Percentiles rank a stretch among this genome's conserved stretches.
phyloP scores from a whole-genome alignment of 495 filamentous ascomycete species.

The Xeromyces bisporus region DNA sequence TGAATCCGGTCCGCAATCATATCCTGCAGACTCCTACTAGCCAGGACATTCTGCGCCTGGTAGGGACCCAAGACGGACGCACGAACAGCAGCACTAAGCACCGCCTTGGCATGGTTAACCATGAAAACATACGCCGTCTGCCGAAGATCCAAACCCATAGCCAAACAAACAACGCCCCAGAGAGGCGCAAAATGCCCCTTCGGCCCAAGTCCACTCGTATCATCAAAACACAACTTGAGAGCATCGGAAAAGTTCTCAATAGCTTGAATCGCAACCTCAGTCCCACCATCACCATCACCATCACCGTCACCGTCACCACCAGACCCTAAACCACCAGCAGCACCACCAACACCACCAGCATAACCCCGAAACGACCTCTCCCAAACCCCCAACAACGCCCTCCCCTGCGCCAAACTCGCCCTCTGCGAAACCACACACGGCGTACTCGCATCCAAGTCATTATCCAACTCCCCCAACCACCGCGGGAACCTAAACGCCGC shows the following conservation, averaged over 20 bases:
- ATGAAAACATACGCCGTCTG: conserved; percentile 73
- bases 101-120: conserved; percentile 71
- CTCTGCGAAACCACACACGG: conserved; percentile 76
- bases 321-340: too few relatives aligned
- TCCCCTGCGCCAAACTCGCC: conserved; percentile 68
- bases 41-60: conserved; percentile 71
- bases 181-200: conserved; percentile 63
- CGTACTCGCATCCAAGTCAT: conserved; percentile 69
- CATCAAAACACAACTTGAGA: conserved; percentile 17
- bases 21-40: conserved; percentile 41
- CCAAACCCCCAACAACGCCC: conserved; percentile 79
- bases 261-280: conserved; percentile 11
- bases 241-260: conserved; percentile 24
- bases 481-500: conserved; percentile 50
- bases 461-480: conserved; percentile 47
- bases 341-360: conserved; percentile 1
- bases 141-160: conserved; percentile 41
- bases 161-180: conserved; percentile 54
- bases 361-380: conserved; percentile 48
- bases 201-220: conserved; percentile 16
- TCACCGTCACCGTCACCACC: too few relatives aligned
- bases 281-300: background rate
- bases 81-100: conserved; percentile 76
- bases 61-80: conserved; percentile 86
- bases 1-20: conserved; percentile 45